Evolutionary conservation across 306 rosid genomes (phyloP).

Genomic region (Arachis hypogaea): DNA sequence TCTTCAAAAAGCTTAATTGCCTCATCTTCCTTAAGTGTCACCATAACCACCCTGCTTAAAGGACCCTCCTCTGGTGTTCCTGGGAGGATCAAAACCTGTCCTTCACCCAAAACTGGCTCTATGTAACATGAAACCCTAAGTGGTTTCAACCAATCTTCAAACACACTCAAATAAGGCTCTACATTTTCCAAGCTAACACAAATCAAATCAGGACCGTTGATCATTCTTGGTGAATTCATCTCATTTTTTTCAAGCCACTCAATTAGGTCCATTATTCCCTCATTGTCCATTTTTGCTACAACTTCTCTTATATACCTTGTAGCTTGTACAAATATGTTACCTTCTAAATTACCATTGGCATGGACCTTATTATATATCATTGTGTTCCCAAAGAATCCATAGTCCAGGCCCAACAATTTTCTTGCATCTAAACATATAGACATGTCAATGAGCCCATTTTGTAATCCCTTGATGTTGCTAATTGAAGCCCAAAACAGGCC

Average conservation of each 20-base stretch:
- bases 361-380: slow-evolving; percentile 57
- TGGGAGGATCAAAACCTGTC: slow-evolving; percentile 54
- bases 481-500: slow-evolving; percentile 67
- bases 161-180: slow-evolving; percentile 44
- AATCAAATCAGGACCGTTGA: slow-evolving; percentile 53
- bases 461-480: slow-evolving; percentile 55
- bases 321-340: slow-evolving; percentile 41
- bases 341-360: slow-evolving; percentile 11
- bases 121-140: slow-evolving; percentile 52
- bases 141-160: slow-evolving; percentile 33
- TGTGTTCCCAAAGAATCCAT: slow-evolving; percentile 62
- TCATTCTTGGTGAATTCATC: slow-evolving; percentile 15
- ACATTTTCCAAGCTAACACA: slow-evolving; percentile 47
- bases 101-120: slow-evolving; percentile 56
- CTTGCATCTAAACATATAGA: slow-evolving; percentile 57
- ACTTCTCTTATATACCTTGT: slow-evolving; percentile 46
- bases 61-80: slow-evolving; percentile 40
- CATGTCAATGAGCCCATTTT: slow-evolving; percentile 52
- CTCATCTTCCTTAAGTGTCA: slow-evolving; percentile 57
- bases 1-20: slow-evolving; percentile 50
- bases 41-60: slow-evolving; percentile 59
- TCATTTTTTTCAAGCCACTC: slow-evolving; percentile 52
- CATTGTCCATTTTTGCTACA: slow-evolving; percentile 50
- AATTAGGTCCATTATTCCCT: slow-evolving; percentile 56
- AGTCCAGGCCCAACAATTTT: slow-evolving; percentile 44